Evolutionary conservation across 768 basidiomycete species (phyloP).

Genomic region (Rossbeevera mucosa): DNA sequence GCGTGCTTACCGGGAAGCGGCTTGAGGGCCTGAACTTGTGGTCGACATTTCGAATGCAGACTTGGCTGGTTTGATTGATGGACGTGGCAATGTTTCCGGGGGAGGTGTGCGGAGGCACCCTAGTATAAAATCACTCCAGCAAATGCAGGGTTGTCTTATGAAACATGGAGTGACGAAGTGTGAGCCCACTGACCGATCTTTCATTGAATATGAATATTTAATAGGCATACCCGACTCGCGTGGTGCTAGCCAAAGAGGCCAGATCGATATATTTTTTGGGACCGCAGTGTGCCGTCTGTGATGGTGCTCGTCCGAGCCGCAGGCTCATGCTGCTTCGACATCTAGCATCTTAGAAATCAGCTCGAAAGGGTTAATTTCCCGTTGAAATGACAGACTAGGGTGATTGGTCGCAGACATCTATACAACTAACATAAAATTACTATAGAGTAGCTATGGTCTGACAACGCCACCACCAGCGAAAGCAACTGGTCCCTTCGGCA

Average conservation of each 20-base stretch:
- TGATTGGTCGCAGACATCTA: not conserved
- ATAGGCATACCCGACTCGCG: too few species aligned
- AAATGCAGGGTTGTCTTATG: constrained; percentile 37
- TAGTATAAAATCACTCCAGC: constrained; percentile 71
- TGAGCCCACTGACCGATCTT: not conserved
- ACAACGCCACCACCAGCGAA: constrained; percentile 44
- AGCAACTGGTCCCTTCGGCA: constrained; percentile 54
- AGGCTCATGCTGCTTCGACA: constrained; percentile 59
- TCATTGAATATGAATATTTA: not conserved
- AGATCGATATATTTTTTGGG: constrained; percentile 38
- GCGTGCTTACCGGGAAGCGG: too few species aligned
- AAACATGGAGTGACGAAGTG: not conserved
- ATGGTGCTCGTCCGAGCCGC: constrained; percentile 41
- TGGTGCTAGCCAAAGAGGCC: constrained; percentile 37
- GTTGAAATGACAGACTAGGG: too few species aligned
- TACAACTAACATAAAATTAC: not conserved
- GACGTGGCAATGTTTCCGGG: not conserved
- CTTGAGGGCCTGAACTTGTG: too few species aligned
- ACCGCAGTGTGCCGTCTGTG: constrained; percentile 70
- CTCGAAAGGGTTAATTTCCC: too few species aligned
- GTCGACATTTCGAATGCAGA: not conserved
- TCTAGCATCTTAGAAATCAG: constrained; percentile 55
- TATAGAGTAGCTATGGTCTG: constrained; percentile 15
- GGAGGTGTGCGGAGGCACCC: constrained; percentile 68
- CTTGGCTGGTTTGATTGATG: not conserved